Conservation (phyloP, 1,139 yeast genomes). For the Blastobotrys buckinghamii region DNA sequence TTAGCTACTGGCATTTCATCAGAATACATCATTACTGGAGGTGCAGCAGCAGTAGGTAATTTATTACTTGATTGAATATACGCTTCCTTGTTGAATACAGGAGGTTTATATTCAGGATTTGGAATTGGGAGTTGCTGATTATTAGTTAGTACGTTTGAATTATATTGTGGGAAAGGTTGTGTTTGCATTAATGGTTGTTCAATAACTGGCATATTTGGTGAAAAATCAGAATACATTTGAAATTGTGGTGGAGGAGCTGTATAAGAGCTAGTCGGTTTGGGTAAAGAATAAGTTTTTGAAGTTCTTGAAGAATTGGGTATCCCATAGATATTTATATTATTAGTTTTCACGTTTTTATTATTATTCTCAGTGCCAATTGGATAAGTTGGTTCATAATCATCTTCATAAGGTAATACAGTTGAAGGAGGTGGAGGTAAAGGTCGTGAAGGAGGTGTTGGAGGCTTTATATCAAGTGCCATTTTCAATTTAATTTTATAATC, state of each 20-base stretch:
- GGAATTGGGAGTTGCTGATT: neutral
- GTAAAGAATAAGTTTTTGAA: neutral
- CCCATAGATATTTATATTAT: neutral
- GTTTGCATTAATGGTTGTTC: neutral
- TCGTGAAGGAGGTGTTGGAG: slow-evolving; percentile 4
- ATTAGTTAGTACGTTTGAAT: too few relatives aligned
- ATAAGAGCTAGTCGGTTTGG: slow-evolving; percentile 1
- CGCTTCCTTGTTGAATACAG: slow-evolving; percentile 8
- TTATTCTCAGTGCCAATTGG: neutral
- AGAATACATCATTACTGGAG: slow-evolving; percentile 9
- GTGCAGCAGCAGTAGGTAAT: neutral
- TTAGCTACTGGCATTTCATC: slow-evolving; percentile 11
- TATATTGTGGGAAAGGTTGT: too few relatives aligned
- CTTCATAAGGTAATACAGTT: slow-evolving; percentile 12
- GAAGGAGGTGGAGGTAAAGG: slow-evolving; percentile 14
- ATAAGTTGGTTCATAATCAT: neutral
- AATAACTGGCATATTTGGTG: slow-evolving; percentile 17
- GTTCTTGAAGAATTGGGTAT: slow-evolving; percentile 1
- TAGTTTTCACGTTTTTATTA: neutral
- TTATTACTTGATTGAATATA: slow-evolving; percentile 2
- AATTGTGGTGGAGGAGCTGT: neutral
- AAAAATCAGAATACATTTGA: slow-evolving; percentile 17
- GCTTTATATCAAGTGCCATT: slow-evolving; percentile 8
- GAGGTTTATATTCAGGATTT: slow-evolving; percentile 7
- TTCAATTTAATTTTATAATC: slow-evolving; percentile 4